A percentile compares a stretch with the other conserved stretches of the same genome.
Conservation (phyloP, 768 basidiomycete species). For the Exidia glandulosa region DNA sequence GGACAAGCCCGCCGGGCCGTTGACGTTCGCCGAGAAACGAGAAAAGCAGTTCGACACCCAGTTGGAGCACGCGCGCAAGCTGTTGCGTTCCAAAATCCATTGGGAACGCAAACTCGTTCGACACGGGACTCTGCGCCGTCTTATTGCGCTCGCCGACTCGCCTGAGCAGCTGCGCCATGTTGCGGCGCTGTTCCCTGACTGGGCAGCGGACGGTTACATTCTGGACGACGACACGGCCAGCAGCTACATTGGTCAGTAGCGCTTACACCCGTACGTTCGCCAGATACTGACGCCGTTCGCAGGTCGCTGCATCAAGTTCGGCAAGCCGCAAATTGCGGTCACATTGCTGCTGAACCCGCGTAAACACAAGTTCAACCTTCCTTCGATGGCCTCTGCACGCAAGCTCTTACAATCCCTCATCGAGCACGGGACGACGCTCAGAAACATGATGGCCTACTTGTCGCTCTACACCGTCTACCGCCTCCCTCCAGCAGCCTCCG, state of each 20-base stretch:
- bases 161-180: background rate
- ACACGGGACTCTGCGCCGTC: background rate
- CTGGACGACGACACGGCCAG: background rate
- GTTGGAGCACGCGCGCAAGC: background rate
- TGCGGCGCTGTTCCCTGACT: background rate
- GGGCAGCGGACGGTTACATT: background rate
- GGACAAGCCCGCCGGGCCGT: background rate
- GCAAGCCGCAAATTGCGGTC: background rate
- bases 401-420: background rate
- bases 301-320: background rate
- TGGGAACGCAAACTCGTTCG: background rate
- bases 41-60: background rate
- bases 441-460: background rate
- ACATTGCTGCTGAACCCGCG: background rate
- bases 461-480: background rate
- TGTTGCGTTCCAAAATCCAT: background rate
- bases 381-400: background rate
- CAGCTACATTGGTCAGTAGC: background rate
- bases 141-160: background rate
- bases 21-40: background rate
- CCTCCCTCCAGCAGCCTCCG: background rate
- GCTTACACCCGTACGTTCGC: background rate
- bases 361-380: background rate
- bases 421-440: background rate
- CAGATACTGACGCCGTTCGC: background rate